These are phyloP conservation scores for Dothidotthia symphoricarpi DNA, from an alignment of 2,329 filamentous ascomycete species.

Conservation along the genomic window DNA sequence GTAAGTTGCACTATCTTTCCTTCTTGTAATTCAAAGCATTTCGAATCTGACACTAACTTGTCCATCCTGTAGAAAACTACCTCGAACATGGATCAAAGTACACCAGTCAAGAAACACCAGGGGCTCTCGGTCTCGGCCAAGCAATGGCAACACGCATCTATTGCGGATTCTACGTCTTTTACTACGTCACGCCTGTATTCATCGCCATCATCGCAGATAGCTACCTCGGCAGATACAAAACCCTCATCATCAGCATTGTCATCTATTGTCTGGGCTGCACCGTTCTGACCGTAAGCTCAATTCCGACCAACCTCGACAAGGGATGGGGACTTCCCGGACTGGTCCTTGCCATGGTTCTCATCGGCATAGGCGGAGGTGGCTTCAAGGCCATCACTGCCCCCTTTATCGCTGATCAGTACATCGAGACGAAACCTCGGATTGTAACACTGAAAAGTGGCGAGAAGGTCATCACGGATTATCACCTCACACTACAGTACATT, in stretches of 20 bases:
- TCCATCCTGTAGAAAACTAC: constrained; percentile 42
- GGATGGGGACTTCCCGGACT: constrained; percentile 30
- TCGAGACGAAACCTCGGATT: constrained; percentile 17
- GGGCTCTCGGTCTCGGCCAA: constrained; percentile 36
- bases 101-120: constrained; percentile 34
- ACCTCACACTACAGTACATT: constrained; percentile 41
- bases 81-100: constrained; percentile 38
- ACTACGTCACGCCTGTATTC: constrained; percentile 41
- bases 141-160: constrained; percentile 53
- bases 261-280: constrained; percentile 29
- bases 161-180: constrained; percentile 57
- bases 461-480: constrained; percentile 33
- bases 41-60: constrained; percentile 2
- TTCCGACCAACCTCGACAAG: constrained; percentile 14
- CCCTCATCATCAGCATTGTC: constrained; percentile 33
- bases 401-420: constrained; percentile 41
- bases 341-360: constrained; percentile 33
- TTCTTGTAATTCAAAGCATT: background rate
- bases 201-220: constrained; percentile 42
- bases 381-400: constrained; percentile 38
- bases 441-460: constrained; percentile 30
- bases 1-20: constrained; percentile 15
- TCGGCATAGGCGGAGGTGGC: constrained; percentile 43
- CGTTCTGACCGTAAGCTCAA: constrained; percentile 23
- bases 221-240: constrained; percentile 42